These are phyloP conservation scores for Dactylonectria macrodidyma DNA, from an alignment of 2,329 filamentous ascomycete species.

Conservation along the genomic window DNA sequence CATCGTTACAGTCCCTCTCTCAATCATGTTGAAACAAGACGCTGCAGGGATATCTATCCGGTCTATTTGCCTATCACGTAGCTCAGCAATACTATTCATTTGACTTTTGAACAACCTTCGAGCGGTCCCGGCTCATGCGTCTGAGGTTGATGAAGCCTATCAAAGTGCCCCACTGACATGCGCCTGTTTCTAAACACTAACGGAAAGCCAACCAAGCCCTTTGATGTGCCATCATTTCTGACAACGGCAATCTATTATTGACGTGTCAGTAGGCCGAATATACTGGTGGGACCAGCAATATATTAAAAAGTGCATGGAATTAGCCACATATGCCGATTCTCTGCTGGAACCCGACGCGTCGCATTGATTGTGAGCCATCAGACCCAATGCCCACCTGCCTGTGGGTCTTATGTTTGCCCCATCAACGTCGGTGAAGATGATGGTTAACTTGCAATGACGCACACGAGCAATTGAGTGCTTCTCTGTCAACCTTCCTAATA, in stretches of 20 bases:
- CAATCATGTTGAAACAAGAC: constrained; percentile 22
- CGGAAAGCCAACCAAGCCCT: background rate
- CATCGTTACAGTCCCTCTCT: background rate
- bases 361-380: background rate
- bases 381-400: no score
- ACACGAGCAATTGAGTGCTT: no score
- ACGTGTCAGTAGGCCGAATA: background rate
- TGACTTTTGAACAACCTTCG: constrained; percentile 28
- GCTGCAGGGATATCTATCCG: constrained; percentile 19
- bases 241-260: background rate
- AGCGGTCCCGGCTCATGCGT: background rate
- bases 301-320: background rate
- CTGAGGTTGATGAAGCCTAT: constrained; percentile 13
- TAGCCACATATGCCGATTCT: background rate
- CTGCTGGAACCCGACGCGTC: background rate
- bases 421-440: no score
- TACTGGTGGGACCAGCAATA: background rate
- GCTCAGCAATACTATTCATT: constrained; percentile 4
- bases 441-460: no score
- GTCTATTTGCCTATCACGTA: no score
- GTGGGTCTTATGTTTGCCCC: no score
- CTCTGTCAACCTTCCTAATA: no score
- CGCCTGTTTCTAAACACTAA: background rate
- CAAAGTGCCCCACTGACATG: background rate
- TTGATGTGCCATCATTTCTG: background rate